phyloP scores from a whole-genome alignment of 2,329 filamentous ascomycete species.

The Botrytis hyacinthi region DNA sequence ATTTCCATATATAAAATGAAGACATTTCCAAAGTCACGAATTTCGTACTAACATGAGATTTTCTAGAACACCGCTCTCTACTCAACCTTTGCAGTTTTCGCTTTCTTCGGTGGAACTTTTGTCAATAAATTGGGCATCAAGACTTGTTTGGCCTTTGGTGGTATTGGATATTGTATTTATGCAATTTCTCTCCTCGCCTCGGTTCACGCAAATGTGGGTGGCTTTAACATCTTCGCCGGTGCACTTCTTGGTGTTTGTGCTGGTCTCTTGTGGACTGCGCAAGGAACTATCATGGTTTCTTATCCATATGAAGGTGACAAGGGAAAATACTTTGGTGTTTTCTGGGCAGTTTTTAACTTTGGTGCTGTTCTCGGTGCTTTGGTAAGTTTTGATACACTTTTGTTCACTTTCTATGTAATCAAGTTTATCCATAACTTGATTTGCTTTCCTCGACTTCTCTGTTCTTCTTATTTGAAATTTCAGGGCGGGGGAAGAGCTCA shows the following conservation, averaged over 20 bases:
- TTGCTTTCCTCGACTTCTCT: no score
- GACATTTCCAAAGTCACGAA: background rate
- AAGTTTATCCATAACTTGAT: background rate
- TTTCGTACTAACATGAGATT: conserved; percentile 13
- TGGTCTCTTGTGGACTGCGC: conserved; percentile 77
- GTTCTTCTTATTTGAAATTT: background rate
- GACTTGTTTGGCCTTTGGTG: conserved; percentile 66
- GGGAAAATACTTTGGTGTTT: conserved; percentile 84
- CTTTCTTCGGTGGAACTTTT: conserved; percentile 72
- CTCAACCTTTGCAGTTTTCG: conserved; percentile 55
- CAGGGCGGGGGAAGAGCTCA: no score
- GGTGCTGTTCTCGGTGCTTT: conserved; percentile 83
- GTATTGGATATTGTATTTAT: conserved; percentile 75
- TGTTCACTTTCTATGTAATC: background rate
- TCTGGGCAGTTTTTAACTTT: conserved; percentile 94
- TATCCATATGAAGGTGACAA: conserved; percentile 81
- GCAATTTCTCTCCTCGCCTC: conserved; percentile 68
- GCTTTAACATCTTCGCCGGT: conserved; percentile 75
- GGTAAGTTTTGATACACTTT: conserved; percentile 39
- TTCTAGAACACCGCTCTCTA: conserved; percentile 46
- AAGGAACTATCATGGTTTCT: conserved; percentile 85
- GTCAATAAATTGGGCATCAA: conserved; percentile 74
- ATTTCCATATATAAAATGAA: background rate
- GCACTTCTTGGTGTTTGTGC: conserved; percentile 75
- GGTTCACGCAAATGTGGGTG: conserved; percentile 63